Percentiles rank a stretch among this genome's conserved stretches.
These are phyloP conservation scores for Camellia granthamiana DNA, from an alignment of 148 eudicot genomes.

Conservation along the genomic window DNA sequence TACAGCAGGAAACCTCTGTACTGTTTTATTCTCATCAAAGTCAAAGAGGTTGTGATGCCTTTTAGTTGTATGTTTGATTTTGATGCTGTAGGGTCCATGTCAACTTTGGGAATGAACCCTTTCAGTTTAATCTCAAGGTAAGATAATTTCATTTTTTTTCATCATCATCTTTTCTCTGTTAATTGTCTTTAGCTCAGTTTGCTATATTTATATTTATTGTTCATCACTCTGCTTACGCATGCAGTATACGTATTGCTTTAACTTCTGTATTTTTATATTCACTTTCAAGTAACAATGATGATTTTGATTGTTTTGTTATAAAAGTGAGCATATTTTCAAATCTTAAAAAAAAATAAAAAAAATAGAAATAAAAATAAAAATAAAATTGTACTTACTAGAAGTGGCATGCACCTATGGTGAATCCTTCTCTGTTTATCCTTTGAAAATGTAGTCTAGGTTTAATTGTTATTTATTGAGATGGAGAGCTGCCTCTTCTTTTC, in stretches of 20 bases:
- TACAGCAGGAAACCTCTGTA: not conserved
- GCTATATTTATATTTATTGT: not conserved
- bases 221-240: not conserved
- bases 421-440: not conserved
- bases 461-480: not conserved
- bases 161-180: not conserved
- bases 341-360: too few relatives aligned
- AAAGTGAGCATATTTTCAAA: not conserved
- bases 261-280: not conserved
- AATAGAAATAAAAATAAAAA: too few relatives aligned
- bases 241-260: not conserved
- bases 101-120: slow-evolving; percentile 87
- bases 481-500: not conserved
- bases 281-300: not conserved
- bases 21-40: not conserved
- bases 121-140: slow-evolving; percentile 81
- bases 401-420: not conserved
- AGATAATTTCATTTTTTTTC: slow-evolving; percentile 21
- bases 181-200: not conserved
- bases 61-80: slow-evolving; percentile 8
- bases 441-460: not conserved
- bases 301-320: not conserved
- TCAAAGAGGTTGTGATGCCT: slow-evolving; percentile 4
- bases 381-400: not conserved
- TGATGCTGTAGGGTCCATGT: slow-evolving; percentile 65